Evolutionary conservation across 2,329 filamentous ascomycete genomes (phyloP), one percentile per base, ranked within the genome.

Genomic region (Talaromyces sp.): DNA sequence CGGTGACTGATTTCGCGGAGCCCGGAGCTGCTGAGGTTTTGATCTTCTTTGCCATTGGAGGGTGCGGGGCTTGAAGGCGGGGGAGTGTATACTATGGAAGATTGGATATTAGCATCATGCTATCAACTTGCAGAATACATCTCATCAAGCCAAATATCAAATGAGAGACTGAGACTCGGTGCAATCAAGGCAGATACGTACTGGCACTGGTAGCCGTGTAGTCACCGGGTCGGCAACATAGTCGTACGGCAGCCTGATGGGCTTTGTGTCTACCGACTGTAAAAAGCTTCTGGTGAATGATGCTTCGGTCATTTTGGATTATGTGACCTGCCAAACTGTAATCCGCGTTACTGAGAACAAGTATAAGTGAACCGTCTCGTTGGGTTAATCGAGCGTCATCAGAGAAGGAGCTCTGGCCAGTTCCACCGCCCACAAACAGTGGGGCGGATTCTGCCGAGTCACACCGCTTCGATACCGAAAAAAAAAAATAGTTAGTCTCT

Each of bases 261-360:
- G 90, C 59, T 89, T 88, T 67, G 88, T 86, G 79, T 96, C 92
- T 68, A 98, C 86, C 24, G 87, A 86, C 61, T 88, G 83, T 70
- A 99, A 88, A 79, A 96, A 97, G 37, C 87, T 84, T 79, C 90
- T 92, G 71, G 92, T 90, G 78, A 97, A 98, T 60, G 87, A 82
- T 67, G 93, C 80, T 84, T 97, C 93, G n/a, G 90, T 85, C 90
- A 93, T 93, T 69, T 66, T 75, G 68, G 35, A 22, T 3, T 50
- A 10, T 52, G 7, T 22, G 1, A 16, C 27, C 6, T 52, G 0
- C 0, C 24, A 8, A 27, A 8, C 5, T 60, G 27, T 6, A 45
- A 27, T 59, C 6, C 49, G 22, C 16, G 19, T 3, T 54, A 14
- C 22, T 19, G 8, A 54, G 8, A 54, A 31, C 27, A 31, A 31